Evolutionary conservation across 495 filamentous ascomycete species (phyloP).

Genomic region (Annulohypoxylon stygium): DNA sequence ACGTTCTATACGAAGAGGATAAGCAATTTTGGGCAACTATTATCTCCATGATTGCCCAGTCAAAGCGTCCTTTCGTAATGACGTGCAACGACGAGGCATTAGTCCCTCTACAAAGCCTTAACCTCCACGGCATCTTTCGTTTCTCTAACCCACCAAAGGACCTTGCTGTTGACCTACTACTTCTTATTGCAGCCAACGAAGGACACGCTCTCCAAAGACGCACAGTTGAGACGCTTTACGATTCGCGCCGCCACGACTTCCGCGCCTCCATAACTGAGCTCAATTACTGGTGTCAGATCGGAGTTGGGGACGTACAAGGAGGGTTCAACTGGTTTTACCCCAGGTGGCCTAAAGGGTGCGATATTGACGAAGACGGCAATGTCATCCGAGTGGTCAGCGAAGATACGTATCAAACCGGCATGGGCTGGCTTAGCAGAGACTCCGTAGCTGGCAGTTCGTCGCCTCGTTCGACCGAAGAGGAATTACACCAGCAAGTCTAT

Average conservation of each 20-base stretch:
- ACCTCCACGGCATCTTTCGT: conserved; percentile 88
- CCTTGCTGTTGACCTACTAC: conserved; percentile 80
- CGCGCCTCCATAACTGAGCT: conserved; percentile 87
- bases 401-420: conserved; percentile 78
- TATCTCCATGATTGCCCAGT: conserved; percentile 79
- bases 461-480: conserved; percentile 58
- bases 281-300: conserved; percentile 97
- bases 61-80: conserved; percentile 91
- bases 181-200: conserved; percentile 88
- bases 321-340: conserved; percentile 92
- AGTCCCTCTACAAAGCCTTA: conserved; percentile 76
- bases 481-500: conserved; percentile 67
- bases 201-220: conserved; percentile 82
- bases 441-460: conserved; percentile 42
- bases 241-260: conserved; percentile 75
- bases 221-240: conserved; percentile 77
- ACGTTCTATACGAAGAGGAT: conserved; percentile 94
- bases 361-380: conserved; percentile 74
- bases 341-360: conserved; percentile 76
- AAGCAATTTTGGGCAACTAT: conserved; percentile 93
- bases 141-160: conserved; percentile 75
- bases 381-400: conserved; percentile 84
- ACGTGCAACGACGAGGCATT: conserved; percentile 91
- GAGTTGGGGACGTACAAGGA: conserved; percentile 86
- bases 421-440: conserved; percentile 81